These are phyloP conservation scores for Quercus glauca DNA, from an alignment of 306 rosid genomes.

Conservation along the genomic window DNA sequence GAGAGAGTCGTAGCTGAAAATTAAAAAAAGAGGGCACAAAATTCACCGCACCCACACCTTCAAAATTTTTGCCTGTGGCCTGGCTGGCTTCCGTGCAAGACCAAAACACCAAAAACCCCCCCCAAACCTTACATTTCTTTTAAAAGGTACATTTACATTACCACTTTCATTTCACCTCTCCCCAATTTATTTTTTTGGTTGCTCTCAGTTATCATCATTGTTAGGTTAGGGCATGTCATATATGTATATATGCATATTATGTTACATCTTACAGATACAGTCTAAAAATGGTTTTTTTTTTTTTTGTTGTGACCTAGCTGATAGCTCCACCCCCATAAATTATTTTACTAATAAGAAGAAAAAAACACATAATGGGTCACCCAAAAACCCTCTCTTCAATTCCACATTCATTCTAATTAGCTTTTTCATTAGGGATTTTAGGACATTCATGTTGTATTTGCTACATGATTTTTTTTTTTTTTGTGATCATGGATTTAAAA, in stretches of 20 bases:
- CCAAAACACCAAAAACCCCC: neutral
- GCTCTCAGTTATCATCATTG: constrained; percentile 12
- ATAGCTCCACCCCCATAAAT: constrained; percentile 3
- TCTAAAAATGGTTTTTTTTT: constrained; percentile 29
- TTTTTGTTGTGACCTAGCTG: constrained; percentile 38
- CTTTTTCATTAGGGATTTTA: constrained; percentile 18
- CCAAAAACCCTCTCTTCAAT: constrained; percentile 20
- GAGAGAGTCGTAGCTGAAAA: constrained; percentile 7
- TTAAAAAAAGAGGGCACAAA: neutral
- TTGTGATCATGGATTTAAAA: neutral
- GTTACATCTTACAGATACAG: constrained; percentile 26
- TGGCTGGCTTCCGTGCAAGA: constrained; percentile 23
- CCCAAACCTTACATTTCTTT: constrained; percentile 20
- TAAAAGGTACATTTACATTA: constrained; percentile 49
- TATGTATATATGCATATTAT: constrained; percentile 15
- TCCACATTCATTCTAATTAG: constrained; percentile 33
- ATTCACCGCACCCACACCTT: neutral
- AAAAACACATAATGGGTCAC: constrained; percentile 18
- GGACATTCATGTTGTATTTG: constrained; percentile 38
- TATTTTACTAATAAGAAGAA: constrained; percentile 10
- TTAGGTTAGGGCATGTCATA: constrained; percentile 31
- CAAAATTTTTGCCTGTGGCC: constrained; percentile 15
- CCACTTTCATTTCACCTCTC: constrained; percentile 8
- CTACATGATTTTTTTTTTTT: constrained; percentile 16
- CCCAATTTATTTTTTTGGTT: constrained; percentile 1